Evolutionary conservation across 768 basidiomycete genomes (phyloP), one percentile per base, ranked within the genome.

Genomic region (Phanerochaete carnosa): DNA sequence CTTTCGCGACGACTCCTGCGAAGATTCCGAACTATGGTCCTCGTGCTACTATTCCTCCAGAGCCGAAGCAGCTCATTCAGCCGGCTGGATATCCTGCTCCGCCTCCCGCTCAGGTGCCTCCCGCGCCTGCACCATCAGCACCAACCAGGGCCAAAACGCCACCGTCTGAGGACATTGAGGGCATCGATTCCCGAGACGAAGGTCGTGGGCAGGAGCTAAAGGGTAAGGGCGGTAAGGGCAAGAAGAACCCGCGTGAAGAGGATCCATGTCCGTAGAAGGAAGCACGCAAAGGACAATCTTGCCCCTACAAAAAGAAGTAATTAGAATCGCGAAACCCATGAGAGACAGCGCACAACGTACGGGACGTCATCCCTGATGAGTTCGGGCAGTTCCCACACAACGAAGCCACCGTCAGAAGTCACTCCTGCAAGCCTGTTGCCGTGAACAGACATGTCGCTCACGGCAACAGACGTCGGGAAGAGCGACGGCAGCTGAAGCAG

Each of bases 401-500:
- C 89, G 65, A 94, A 91, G 43, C 92, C 92, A 61, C 92, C 92
- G 66, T 94, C 92, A 1, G 89, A 90, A 0, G 92, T 94, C 12
- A 94, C 87, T 6, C 91, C 93, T 1, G 91, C 92, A 30, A 94
- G 83, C 49, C 92, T 79, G 72, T 92, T 92, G 25, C 85, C 87
- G 66, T 81, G 88, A 7, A 93, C 91, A 12, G 92, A 90, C 91
- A 94, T 94, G 64, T 94, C 92, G 55, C 83, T 85, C 55, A 94
- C 87, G 52, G 85, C 86, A 1, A 87, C 84, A 29, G 79, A 73
- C 4, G 74, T 69, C 0, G 83, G 82, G 75, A 93, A 92, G 29
- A 85, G 70, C 9, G 73, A 70, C 22, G 77, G 87, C 47, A 94
- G 77, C 68, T 92, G 89, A n/a, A 94, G 80, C 1, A 94, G 76